Evolutionary conservation across 2,329 filamentous ascomycete genomes (phyloP), one percentile per base, ranked within the genome.

Genomic region (Curvularia verruculosa): DNA sequence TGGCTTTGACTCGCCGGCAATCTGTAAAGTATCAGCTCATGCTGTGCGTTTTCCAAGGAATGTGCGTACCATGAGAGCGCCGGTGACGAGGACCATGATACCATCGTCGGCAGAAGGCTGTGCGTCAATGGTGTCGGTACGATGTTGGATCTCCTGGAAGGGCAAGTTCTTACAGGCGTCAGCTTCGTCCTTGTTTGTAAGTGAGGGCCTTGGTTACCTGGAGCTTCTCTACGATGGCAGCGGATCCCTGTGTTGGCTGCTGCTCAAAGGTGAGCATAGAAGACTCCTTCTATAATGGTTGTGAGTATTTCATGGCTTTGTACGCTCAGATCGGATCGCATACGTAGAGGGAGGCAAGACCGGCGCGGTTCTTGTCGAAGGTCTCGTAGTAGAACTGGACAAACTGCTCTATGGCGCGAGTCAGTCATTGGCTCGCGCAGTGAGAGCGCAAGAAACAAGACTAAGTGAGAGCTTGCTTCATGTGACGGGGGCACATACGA

Each of bases 211-310:
- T 43, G 77, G 86, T 69, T 82, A 98, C 94, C 59, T 78, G 76
- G 60, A 98, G 85, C 84, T 97, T 97, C 78, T 91, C 87, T 52
- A 89, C 80, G 69, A 99, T 97, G 29, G 75, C 75, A 23, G 68
- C 73, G 34, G 81, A 79, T 61, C 94, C 93, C 71, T 87, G 82
- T 58, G 85, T 78, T 13, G 89, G 87, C 43, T 81, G 69, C 45
- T 84, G 87, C 84, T 98, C 92, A 73, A 97, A 98, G 49, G 94
- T 97, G 79, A 98, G 84, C 90, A 96, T 96, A 47, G 95, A 98
- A 78, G 4, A 89, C 85, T 72, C 90, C 87, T 92, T 62, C 59
- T 62, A 19, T 36, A 26, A 13, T 13, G 6, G 12, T 26, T 46
- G 45, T 62, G 49, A 62, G 59, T 49, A 41, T 10, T n/a, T 19